Percentiles rank a stretch among this genome's conserved stretches.
phyloP scores from a whole-genome alignment of 2,329 filamentous ascomycete species.

The Cadophora gregata region DNA sequence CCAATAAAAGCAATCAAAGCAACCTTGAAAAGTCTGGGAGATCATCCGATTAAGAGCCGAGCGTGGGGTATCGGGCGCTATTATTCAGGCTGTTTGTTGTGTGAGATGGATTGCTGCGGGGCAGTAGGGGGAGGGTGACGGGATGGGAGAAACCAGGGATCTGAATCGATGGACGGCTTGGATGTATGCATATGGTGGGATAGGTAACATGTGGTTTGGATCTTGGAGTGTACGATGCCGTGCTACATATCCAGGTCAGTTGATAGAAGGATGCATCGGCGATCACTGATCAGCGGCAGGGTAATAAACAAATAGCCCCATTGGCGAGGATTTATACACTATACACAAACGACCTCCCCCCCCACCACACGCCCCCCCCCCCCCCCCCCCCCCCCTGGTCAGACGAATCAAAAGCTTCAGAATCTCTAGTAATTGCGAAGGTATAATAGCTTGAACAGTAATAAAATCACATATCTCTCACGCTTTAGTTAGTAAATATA shows the following conservation, averaged over 20 bases:
- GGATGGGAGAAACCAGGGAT: conserved; percentile 5
- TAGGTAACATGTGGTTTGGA: neutral
- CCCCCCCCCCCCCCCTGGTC: too few species aligned
- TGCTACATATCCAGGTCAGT: too few species aligned
- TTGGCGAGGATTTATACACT: too few species aligned
- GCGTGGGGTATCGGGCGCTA: conserved; percentile 17
- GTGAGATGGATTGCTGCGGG: neutral
- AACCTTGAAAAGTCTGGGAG: neutral
- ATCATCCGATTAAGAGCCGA: conserved; percentile 15
- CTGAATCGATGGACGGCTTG: neutral
- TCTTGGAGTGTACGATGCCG: neutral
- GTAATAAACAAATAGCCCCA: neutral
- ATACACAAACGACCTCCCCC: too few species aligned
- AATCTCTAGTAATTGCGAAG: too few species aligned
- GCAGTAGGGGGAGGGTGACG: neutral
- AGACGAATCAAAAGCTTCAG: too few species aligned
- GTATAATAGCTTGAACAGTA: too few species aligned
- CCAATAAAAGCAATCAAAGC: neutral
- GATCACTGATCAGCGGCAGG: conserved; percentile 1
- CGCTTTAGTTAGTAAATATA: too few species aligned
- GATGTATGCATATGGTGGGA: neutral
- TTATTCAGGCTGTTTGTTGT: conserved; percentile 1
- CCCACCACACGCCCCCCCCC: too few species aligned
- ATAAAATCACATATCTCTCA: too few species aligned
- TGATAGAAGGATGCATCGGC: neutral